Evolutionary conservation across 345 rosid genomes (phyloP), one percentile per base, ranked within the genome.

Genomic region (Cardamine resedifolia): DNA sequence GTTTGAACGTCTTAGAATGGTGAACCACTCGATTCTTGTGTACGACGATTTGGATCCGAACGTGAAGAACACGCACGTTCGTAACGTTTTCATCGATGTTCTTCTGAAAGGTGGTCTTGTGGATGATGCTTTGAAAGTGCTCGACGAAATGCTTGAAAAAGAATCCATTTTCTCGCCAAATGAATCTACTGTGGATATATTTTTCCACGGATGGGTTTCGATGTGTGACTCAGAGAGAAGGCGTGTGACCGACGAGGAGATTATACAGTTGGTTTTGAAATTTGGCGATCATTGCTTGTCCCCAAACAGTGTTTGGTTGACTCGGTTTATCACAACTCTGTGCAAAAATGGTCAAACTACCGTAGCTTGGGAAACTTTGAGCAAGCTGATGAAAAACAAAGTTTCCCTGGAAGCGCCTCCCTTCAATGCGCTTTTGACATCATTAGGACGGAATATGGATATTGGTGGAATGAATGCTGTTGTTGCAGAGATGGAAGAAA

Each of bases 121-220:
- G 2, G 81, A 78, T 6, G 68, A 79, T 64, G 96, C 92, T 10
- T 60, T 86, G 56, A 83, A 86, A 70, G 76, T 87, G 88, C 83
- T 91, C 84, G 93, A 85, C 33, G 91, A 85, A 89, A 89, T 91
- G 97, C 85, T 85, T 39, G 74, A 81, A 5, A 66, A 30, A 3
- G 75, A 61, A n/a, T 62, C 82, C 4, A 39, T 71, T 45, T 78
- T 51, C 53, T 73, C 58, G 15, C 86, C 87, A 0, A 59, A 86
- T 69, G 74, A 73, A 20, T 36, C 48, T 27, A 84, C 87, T 10
- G 85, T 68, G 18, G 73, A 76, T 61, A 68, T 81, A 31, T 33
- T 87, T 51, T 87, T 87, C 69, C 49, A 75, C 5, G 72, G 52
- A 8, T 73, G 83, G 70, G 52, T 58, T 59, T 75, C 60, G 57